Percentiles rank a stretch among this genome's conserved stretches.
phyloP scores from a whole-genome alignment of 305 asterid species.

The Fraxinus xanthoxyloides region DNA sequence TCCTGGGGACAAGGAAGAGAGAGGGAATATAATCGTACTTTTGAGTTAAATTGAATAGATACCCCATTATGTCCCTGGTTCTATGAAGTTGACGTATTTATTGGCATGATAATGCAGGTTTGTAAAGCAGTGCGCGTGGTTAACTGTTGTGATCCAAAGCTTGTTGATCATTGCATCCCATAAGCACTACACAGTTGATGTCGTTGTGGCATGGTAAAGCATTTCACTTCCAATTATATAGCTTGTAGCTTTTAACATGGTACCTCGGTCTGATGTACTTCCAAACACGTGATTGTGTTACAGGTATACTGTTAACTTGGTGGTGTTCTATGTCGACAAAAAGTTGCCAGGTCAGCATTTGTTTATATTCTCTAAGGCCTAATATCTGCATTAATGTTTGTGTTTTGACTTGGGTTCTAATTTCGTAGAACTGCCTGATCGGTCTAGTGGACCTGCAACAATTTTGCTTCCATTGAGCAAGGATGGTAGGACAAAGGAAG shows the following conservation, averaged over 20 bases:
- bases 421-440: conserved; percentile 70
- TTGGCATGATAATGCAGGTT: conserved; percentile 47
- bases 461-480: conserved; percentile 70
- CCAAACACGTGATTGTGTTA: conserved; percentile 7
- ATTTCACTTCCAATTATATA: not conserved
- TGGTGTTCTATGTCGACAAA: conserved; percentile 85
- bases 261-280: not conserved
- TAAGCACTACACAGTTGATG: conserved; percentile 91
- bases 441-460: conserved; percentile 47
- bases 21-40: not conserved
- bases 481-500: conserved; percentile 68
- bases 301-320: conserved; percentile 95
- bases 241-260: not conserved
- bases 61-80: not conserved
- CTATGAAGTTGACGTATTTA: not conserved
- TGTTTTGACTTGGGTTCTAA: not conserved
- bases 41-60: not conserved
- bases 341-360: conserved; percentile 61
- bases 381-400: not conserved
- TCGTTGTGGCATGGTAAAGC: conserved; percentile 86
- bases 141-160: conserved; percentile 69
- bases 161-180: conserved; percentile 88
- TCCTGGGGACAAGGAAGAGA: not conserved
- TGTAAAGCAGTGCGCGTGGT: conserved; percentile 78
- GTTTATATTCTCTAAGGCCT: not conserved